phyloP scores from a whole-genome alignment of 2,329 filamentous ascomycete species.

The Fusarium liriodendri region DNA sequence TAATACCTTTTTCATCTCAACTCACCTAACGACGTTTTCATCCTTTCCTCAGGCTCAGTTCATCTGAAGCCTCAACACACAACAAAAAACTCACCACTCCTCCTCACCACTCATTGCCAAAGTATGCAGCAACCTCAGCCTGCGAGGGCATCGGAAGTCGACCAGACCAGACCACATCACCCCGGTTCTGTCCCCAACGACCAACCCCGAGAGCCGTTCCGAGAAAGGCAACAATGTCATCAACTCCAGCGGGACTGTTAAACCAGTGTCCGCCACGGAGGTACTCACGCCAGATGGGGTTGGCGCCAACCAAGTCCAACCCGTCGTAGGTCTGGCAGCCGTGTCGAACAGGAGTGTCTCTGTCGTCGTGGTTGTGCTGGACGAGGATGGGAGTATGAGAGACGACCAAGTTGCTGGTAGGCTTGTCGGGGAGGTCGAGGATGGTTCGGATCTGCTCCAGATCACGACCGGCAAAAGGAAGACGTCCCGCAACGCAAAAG shows the following conservation, averaged over 20 bases:
- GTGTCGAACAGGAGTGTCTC: slow-evolving; percentile 50
- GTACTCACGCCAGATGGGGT: slow-evolving; percentile 56
- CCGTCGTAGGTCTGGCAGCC: slow-evolving; percentile 51
- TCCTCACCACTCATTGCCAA: not conserved
- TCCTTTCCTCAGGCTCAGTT: not conserved
- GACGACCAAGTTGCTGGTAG: slow-evolving; percentile 46
- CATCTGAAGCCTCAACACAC: not conserved
- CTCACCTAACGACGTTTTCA: not conserved
- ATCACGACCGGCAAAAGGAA: slow-evolving; percentile 48
- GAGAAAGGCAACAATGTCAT: slow-evolving; percentile 54
- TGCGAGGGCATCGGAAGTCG: not conserved
- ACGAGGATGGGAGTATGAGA: slow-evolving; percentile 56
- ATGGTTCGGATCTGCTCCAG: slow-evolving; percentile 47
- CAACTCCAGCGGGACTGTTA: slow-evolving; percentile 55
- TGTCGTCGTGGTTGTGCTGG: slow-evolving; percentile 58
- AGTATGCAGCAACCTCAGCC: not conserved
- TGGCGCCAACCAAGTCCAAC: slow-evolving; percentile 51
- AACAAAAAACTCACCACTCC: not conserved
- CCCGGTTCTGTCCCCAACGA: not conserved
- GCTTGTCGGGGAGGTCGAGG: slow-evolving; percentile 43
- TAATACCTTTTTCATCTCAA: not conserved
- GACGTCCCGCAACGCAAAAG: slow-evolving; percentile 51
- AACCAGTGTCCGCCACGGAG: slow-evolving; percentile 57
- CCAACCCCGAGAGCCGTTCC: not conserved
- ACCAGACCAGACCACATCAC: not conserved